Evolutionary conservation across 2,329 filamentous ascomycete genomes (phyloP).

Genomic region (Lachnellula hyalina): DNA sequence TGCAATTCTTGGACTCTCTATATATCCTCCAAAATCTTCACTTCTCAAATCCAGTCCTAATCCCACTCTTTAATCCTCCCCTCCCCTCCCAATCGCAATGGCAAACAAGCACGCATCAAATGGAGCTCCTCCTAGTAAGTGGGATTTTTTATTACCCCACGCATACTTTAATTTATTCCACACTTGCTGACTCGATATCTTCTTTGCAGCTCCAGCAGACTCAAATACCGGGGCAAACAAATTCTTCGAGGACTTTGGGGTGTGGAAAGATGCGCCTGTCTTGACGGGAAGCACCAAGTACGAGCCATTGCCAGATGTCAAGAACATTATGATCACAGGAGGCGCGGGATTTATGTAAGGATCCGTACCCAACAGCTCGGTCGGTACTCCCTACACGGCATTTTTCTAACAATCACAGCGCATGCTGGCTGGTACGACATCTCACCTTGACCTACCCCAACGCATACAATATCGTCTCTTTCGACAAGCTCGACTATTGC

Average conservation of each 20-base stretch:
- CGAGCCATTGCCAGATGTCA: constrained; percentile 61
- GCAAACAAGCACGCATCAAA: constrained; percentile 4
- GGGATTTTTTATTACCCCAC: background rate
- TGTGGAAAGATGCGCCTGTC: constrained; percentile 68
- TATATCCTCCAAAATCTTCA: background rate
- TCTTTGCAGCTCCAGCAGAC: constrained; percentile 10
- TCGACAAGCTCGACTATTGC: constrained; percentile 82
- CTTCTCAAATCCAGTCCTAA: background rate
- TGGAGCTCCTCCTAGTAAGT: constrained; percentile 10
- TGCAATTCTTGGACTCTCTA: too few relatives aligned
- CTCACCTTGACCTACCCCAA: constrained; percentile 67
- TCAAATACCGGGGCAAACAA: constrained; percentile 18
- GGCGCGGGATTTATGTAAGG: constrained; percentile 80
- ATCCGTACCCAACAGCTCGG: constrained; percentile 10
- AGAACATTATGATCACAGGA: constrained; percentile 79
- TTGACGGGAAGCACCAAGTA: constrained; percentile 66
- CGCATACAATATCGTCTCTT: constrained; percentile 73
- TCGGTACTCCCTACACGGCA: constrained; percentile 1
- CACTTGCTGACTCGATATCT: background rate
- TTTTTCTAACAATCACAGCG: constrained; percentile 43
- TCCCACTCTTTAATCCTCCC: background rate
- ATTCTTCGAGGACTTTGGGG: constrained; percentile 54
- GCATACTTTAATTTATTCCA: background rate
- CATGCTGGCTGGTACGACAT: constrained; percentile 78
- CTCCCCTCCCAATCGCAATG: constrained; percentile 3